A percentile compares a stretch with the other conserved stretches of the same genome.
Conservation (phyloP, 768 basidiomycete species). For the Cystofilobasidium bisporidii region DNA sequence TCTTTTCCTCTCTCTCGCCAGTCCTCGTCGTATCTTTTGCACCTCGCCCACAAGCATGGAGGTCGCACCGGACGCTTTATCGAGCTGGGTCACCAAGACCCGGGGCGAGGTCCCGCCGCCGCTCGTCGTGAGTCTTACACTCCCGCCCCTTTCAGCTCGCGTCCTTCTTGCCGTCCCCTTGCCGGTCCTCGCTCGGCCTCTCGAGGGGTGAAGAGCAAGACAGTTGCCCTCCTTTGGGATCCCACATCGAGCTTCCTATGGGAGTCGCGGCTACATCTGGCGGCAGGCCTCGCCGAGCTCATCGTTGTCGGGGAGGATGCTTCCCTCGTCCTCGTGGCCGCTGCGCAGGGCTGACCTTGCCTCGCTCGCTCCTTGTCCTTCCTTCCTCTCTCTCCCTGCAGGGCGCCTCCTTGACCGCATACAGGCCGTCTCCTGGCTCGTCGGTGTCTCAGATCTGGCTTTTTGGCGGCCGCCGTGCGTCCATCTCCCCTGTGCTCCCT, state of each 20-base stretch:
- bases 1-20: not conserved
- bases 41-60: not conserved
- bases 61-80: conserved; percentile 50
- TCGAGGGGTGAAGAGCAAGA: too few species aligned
- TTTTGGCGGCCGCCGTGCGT: conserved; percentile 52
- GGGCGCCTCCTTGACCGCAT: conserved; percentile 12
- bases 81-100: conserved; percentile 72
- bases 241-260: too few species aligned
- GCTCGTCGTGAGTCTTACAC: conserved; percentile 62
- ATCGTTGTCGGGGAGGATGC: too few species aligned
- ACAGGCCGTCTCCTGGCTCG: conserved; percentile 53
- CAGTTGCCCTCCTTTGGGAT: too few species aligned
- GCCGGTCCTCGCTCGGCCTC: too few species aligned
- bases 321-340: not conserved
- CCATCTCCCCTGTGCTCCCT: not conserved
- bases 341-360: not conserved
- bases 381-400: conserved; percentile 1
- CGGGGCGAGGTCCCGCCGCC: conserved; percentile 78
- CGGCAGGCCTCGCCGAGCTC: too few species aligned
- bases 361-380: not conserved
- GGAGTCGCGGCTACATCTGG: too few species aligned
- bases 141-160: not conserved
- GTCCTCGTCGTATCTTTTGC: not conserved
- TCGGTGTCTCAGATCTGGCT: conserved; percentile 75
- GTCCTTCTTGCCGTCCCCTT: not conserved